Conservation (phyloP, 352 stramenopile genomes). For the Globisporangium irregulare region DNA sequence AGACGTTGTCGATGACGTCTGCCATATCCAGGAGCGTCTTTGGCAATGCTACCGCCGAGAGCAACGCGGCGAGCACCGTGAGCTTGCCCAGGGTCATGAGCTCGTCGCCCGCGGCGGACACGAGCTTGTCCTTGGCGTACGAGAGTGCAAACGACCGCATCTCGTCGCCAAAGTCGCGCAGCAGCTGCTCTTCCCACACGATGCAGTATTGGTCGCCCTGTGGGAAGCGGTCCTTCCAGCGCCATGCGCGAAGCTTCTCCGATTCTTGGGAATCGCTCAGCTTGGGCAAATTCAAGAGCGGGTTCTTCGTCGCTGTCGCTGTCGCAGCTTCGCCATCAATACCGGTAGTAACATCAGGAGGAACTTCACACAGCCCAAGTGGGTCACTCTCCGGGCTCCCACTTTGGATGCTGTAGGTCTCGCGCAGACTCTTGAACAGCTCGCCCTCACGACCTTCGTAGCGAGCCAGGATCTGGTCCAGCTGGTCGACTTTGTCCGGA, state of each 20-base stretch:
- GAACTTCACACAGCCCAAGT: constrained; percentile 24
- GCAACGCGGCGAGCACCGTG: constrained; percentile 71
- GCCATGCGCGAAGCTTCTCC: constrained; percentile 52
- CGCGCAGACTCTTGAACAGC: background rate
- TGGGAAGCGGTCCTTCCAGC: constrained; percentile 78
- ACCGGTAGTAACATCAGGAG: background rate
- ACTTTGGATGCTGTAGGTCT: constrained; percentile 16
- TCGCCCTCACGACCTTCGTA: background rate
- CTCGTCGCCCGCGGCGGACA: constrained; percentile 62
- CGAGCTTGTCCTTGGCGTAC: constrained; percentile 46
- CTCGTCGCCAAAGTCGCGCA: constrained; percentile 73
- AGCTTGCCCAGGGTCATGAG: constrained; percentile 47
- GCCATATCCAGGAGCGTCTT: constrained; percentile 60
- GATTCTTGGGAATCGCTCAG: background rate
- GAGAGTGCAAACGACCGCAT: constrained; percentile 73
- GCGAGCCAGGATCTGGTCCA: background rate
- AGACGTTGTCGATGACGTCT: constrained; percentile 84
- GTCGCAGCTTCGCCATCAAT: background rate
- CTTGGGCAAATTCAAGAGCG: constrained; percentile 10
- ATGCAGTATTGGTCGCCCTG: constrained; percentile 83
- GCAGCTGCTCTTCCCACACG: constrained; percentile 65
- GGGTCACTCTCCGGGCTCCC: constrained; percentile 31
- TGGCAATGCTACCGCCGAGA: constrained; percentile 71
- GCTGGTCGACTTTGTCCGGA: background rate
- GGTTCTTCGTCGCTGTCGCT: background rate